Conservation (phyloP, 2,329 filamentous ascomycete genomes). For the Huntiella omanensis region DNA sequence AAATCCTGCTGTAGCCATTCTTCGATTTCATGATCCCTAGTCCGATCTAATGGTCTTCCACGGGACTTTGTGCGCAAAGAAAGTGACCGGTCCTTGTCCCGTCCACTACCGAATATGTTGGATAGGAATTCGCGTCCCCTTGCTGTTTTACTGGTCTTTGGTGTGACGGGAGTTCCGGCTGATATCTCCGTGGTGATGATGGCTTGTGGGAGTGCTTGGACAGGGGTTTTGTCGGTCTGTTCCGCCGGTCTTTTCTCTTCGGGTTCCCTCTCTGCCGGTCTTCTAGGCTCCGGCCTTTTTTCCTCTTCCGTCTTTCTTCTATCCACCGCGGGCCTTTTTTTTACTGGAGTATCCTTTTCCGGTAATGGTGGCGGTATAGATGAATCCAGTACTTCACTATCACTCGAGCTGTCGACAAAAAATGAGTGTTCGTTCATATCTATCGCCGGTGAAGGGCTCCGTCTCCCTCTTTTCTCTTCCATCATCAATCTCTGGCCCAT, state of each 20-base stretch:
- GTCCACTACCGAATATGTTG: constrained; percentile 6
- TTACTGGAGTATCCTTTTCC: no score
- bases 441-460: constrained; percentile 2
- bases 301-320: no score
- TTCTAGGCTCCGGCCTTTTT: no score
- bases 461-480: neutral
- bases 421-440: constrained; percentile 2
- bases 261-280: no score
- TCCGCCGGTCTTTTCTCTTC: neutral
- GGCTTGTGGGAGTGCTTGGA: neutral
- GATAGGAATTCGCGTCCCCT: constrained; percentile 8
- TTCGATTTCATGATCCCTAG: neutral
- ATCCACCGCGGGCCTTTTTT: no score
- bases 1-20: neutral
- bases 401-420: neutral
- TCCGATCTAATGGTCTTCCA: neutral
- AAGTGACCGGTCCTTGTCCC: neutral
- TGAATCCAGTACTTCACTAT: neutral
- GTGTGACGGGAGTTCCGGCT: neutral
- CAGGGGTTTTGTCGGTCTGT: no score
- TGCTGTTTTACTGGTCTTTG: neutral
- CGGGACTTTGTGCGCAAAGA: constrained; percentile 1
- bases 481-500: no score
- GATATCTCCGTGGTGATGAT: constrained; percentile 1
- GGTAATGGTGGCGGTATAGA: neutral